Percentiles rank a stretch among this genome's conserved stretches.
Evolutionary conservation across 106 monocot species (phyloP).

Genomic region (Acorus gramineus): DNA sequence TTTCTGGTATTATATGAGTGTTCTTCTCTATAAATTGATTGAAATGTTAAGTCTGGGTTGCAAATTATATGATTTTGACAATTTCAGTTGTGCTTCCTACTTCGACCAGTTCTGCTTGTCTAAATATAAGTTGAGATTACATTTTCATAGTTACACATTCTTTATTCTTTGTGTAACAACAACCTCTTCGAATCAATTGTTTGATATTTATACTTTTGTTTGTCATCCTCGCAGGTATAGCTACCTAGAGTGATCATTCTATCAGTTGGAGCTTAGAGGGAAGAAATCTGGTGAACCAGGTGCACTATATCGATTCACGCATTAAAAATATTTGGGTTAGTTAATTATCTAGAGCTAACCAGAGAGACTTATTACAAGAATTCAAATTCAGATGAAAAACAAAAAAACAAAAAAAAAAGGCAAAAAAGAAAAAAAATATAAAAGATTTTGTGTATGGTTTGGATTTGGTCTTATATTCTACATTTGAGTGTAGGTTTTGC

Average conservation of each 20-base stretch:
- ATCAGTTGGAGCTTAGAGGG: conserved; percentile 8
- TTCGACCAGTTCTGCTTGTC: too few relatives aligned
- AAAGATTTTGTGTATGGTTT: too few relatives aligned
- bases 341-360: conserved; percentile 44
- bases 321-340: conserved; percentile 18
- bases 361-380: conserved; percentile 18
- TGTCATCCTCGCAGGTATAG: conserved; percentile 21
- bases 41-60: too few relatives aligned
- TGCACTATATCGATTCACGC: conserved; percentile 6
- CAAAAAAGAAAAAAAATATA: too few relatives aligned
- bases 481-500: too few relatives aligned
- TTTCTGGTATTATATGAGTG: too few relatives aligned
- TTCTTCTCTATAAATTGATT: too few relatives aligned
- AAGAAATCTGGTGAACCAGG: conserved; percentile 13
- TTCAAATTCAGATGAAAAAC: conserved; percentile 3
- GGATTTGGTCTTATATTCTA: too few relatives aligned
- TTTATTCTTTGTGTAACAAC: neutral
- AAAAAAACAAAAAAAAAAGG: too few relatives aligned
- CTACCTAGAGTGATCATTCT: conserved; percentile 22
- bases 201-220: conserved; percentile 1
- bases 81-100: too few relatives aligned
- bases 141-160: neutral
- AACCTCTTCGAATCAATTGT: too few relatives aligned
- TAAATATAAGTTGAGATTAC: neutral
- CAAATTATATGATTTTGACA: too few relatives aligned